These are phyloP conservation scores for Talaromyces funiculosus DNA, from an alignment of 2,329 filamentous ascomycete genomes.

Conservation along the genomic window DNA sequence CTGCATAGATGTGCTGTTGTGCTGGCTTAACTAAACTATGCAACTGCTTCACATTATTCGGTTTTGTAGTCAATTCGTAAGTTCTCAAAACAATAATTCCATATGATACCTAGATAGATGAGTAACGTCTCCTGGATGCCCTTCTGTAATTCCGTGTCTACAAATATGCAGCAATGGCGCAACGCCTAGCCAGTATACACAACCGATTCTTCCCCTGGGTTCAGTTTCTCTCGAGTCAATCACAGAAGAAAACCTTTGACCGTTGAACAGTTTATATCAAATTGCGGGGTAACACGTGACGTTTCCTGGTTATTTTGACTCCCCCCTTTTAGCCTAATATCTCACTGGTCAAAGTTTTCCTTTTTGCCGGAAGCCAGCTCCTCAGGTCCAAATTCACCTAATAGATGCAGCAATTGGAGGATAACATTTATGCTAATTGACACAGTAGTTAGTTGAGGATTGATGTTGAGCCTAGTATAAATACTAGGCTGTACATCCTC, in stretches of 20 bases:
- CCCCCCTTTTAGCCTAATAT: not conserved
- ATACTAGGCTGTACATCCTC: not conserved
- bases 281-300: conserved; percentile 4
- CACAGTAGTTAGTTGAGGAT: not conserved
- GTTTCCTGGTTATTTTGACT: not conserved
- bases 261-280: not conserved
- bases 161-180: not conserved
- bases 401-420: not conserved
- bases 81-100: no score
- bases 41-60: no score
- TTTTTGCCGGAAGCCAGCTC: not conserved
- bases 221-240: not conserved
- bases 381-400: not conserved
- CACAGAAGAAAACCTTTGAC: not conserved
- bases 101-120: no score
- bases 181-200: no score
- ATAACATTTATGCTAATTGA: not conserved
- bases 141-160: no score
- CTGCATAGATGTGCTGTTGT: not conserved
- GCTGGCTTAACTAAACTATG: not conserved
- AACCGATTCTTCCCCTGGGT: not conserved
- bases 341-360: not conserved
- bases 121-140: no score
- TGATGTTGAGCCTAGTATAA: not conserved
- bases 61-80: no score